Conservation (phyloP, 768 basidiomycete genomes). For the Termitomyces sp. region DNA sequence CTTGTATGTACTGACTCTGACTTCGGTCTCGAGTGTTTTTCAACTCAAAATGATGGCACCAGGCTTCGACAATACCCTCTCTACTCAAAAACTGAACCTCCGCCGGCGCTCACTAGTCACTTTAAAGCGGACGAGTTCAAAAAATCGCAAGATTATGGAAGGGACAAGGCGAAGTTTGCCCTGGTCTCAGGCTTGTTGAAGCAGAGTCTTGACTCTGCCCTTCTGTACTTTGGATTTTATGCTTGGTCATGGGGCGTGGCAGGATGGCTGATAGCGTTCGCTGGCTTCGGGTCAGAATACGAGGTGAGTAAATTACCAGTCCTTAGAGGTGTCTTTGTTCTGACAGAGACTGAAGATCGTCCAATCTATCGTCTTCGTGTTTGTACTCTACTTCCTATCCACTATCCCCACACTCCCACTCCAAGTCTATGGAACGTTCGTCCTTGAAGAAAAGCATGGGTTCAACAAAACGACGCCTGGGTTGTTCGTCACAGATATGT, state of each 20-base stretch:
- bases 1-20: conserved; percentile 49
- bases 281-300: conserved; percentile 69
- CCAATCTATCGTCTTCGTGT: conserved; percentile 79
- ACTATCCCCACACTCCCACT: conserved; percentile 72
- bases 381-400: conserved; percentile 61
- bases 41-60: conserved; percentile 1
- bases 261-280: conserved; percentile 44
- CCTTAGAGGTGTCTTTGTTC: not conserved
- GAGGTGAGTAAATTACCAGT: conserved; percentile 48
- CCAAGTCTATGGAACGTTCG: conserved; percentile 84
- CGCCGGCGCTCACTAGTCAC: conserved; percentile 63
- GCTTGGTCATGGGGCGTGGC: conserved; percentile 78
- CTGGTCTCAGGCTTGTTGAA: conserved; percentile 72
- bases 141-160: conserved; percentile 90
- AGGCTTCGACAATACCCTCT: conserved; percentile 79
- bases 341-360: conserved; percentile 51
- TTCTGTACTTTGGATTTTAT: conserved; percentile 78
- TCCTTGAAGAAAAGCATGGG: conserved; percentile 91
- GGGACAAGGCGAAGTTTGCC: conserved; percentile 84
- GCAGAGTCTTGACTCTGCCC: conserved; percentile 62
- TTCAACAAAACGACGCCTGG: conserved; percentile 91
- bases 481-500: conserved; percentile 73
- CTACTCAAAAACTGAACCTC: conserved; percentile 74
- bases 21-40: conserved; percentile 3
- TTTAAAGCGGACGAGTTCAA: conserved; percentile 70